phyloP scores from a whole-genome alignment of 345 rosid genomes.

The Arabis hirsuta region DNA sequence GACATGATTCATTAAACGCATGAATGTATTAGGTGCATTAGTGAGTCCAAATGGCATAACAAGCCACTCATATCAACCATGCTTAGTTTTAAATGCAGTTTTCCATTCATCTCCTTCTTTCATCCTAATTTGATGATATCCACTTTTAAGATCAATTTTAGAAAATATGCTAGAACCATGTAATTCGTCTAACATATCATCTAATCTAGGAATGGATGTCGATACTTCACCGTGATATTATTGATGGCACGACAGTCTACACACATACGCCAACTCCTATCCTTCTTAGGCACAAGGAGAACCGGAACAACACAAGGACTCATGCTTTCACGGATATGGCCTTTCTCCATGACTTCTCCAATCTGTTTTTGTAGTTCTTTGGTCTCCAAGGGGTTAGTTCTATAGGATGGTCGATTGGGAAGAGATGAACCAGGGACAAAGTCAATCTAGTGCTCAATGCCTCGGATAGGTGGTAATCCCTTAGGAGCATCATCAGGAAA shows the following conservation, averaged over 20 bases:
- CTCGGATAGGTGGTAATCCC: neutral
- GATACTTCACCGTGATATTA: neutral
- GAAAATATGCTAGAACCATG: no score
- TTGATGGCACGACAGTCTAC: neutral
- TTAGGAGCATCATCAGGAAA: neutral
- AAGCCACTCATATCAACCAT: no score
- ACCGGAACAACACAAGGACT: neutral
- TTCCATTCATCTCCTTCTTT: no score
- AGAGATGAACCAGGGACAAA: neutral
- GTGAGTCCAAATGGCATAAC: no score
- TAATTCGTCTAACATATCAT: no score
- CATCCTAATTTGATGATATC: no score
- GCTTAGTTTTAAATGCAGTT: no score
- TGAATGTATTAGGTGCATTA: no score
- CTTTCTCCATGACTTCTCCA: neutral
- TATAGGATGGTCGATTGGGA: neutral
- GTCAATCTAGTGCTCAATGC: neutral
- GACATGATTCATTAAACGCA: no score
- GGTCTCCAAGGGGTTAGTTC: neutral
- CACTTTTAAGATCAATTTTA: no score
- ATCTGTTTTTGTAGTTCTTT: neutral
- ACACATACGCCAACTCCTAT: neutral
- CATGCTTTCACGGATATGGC: neutral
- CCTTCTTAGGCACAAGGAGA: neutral
- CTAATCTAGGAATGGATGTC: neutral